Evolutionary conservation across 306 rosid genomes (phyloP), one percentile per base, ranked within the genome.

Genomic region (Echinosophora koreensis): DNA sequence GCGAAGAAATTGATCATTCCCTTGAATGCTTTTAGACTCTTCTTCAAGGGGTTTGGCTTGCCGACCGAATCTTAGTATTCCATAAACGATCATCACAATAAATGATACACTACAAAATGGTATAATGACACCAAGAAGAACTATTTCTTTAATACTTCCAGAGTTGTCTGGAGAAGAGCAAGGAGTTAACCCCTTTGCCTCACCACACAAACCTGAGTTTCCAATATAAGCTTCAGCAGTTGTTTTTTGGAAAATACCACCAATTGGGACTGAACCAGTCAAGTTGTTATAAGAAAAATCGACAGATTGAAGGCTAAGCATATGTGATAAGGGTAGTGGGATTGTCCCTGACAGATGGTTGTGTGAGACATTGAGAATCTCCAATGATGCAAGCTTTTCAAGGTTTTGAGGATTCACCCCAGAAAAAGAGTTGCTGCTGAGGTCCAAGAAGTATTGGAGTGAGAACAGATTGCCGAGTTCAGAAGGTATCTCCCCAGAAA

Each of bases 241-340:
- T 8, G 75, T 75, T 4, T 38, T 73, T 54, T 64, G 62, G 77
- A 86, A 91, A 67, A 72, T 55, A 34, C 80, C 66, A 6, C 79
- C 59, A 1, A 41, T 56, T 46, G 94, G 97, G 73, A 91, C 68
- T 6, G 71, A 30, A 62, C 97, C 94, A 5, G 81, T 65, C 80
- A 91, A 84, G 42, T 85, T 73, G 73, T 91, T 91, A 60, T 88
- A 72, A 64, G 94, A 92, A 71, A 91, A 88, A 68, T 89, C 92
- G 0, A 85, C 35, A 50, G 83, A 55, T 38, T 74, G 68, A 47
- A 88, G 90, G 67, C 89, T 88, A 30, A 2, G 4, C 90, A 85
- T 78, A 14, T 0, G 8, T 56, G 68, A 44, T 38, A 81, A 61
- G 15, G 90, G 50, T n/a, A 64, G 46, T n/a, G 92, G 97, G 61